A percentile compares a stretch with the other conserved stretches of the same genome.
These are phyloP conservation scores for Trifolium fragiferum DNA, from an alignment of 306 rosid genomes.

Conservation along the genomic window DNA sequence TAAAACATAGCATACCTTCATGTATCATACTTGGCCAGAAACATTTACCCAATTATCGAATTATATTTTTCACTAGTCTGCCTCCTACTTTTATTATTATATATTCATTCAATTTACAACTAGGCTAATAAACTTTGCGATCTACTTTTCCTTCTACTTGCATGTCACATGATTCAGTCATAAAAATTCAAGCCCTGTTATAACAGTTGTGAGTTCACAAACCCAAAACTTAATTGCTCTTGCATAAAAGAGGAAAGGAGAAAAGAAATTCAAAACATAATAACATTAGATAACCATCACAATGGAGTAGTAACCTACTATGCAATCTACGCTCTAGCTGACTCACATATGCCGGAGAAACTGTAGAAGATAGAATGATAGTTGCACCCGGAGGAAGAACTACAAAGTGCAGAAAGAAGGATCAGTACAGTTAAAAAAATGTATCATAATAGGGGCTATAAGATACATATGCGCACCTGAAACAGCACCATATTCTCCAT, in stretches of 20 bases:
- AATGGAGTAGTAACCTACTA: slow-evolving; percentile 58
- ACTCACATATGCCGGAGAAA: slow-evolving; percentile 91
- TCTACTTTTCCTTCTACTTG: slow-evolving; percentile 25
- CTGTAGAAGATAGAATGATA: slow-evolving; percentile 84
- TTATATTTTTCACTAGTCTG: neutral
- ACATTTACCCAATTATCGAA: slow-evolving; percentile 22
- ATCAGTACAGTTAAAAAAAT: slow-evolving; percentile 37
- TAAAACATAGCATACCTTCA: neutral
- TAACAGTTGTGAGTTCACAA: slow-evolving; percentile 21
- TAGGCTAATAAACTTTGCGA: slow-evolving; percentile 9
- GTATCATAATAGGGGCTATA: slow-evolving; percentile 21
- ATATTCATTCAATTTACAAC: slow-evolving; percentile 7
- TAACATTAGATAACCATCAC: slow-evolving; percentile 38
- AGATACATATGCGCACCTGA: slow-evolving; percentile 66
- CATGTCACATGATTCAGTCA: neutral
- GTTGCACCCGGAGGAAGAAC: slow-evolving; percentile 88
- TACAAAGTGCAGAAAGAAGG: slow-evolving; percentile 45
- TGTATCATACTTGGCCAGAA: slow-evolving; percentile 24
- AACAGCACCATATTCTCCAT: slow-evolving; percentile 87
- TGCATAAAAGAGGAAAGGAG: slow-evolving; percentile 26
- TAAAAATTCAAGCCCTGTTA: slow-evolving; percentile 22
- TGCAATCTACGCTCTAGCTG: slow-evolving; percentile 76
- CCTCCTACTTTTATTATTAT: slow-evolving; percentile 7
- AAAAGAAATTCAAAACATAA: slow-evolving; percentile 27
- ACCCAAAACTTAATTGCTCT: slow-evolving; percentile 25